Percentiles rank a stretch among this genome's conserved stretches.
These are phyloP conservation scores for Jaenimonas drosophilae DNA, from an alignment of 208 protist genomes.

Conservation along the genomic window DNA sequence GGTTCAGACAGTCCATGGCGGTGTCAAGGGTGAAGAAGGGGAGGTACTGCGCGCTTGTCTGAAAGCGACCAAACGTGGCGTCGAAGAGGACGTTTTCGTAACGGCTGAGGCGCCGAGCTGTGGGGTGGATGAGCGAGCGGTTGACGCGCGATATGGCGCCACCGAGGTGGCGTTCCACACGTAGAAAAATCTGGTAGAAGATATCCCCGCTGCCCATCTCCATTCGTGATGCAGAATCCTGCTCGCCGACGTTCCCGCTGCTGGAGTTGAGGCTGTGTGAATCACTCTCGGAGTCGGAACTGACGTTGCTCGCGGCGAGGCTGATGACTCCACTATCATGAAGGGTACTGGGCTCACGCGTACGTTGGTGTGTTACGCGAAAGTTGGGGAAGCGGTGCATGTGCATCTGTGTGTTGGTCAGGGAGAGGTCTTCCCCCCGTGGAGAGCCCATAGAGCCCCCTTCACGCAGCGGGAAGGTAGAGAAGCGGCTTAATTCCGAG, in stretches of 20 bases:
- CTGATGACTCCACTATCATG: too few species aligned
- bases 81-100: conserved; percentile 44
- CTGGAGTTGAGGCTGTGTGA: too few species aligned
- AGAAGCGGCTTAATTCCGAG: too few species aligned
- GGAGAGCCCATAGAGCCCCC: too few species aligned
- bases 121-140: neutral
- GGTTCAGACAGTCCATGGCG: conserved; percentile 46
- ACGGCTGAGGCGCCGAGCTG: neutral
- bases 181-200: neutral
- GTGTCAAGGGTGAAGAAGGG: conserved; percentile 37
- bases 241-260: conserved; percentile 1
- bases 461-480: too few species aligned
- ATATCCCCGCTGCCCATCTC: neutral
- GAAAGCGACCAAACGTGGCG: conserved; percentile 36
- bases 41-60: conserved; percentile 3
- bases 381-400: too few species aligned
- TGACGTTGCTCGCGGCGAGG: too few species aligned
- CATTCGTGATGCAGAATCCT: neutral
- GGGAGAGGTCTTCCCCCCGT: too few species aligned
- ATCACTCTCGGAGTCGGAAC: too few species aligned
- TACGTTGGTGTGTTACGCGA: too few species aligned
- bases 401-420: too few species aligned
- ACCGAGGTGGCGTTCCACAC: neutral
- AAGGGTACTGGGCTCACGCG: too few species aligned
- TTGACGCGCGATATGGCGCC: neutral